Base-by-base conservation (phyloP, 805 yeast genomes). In the Wickerhamiella spandovensis region DNA sequence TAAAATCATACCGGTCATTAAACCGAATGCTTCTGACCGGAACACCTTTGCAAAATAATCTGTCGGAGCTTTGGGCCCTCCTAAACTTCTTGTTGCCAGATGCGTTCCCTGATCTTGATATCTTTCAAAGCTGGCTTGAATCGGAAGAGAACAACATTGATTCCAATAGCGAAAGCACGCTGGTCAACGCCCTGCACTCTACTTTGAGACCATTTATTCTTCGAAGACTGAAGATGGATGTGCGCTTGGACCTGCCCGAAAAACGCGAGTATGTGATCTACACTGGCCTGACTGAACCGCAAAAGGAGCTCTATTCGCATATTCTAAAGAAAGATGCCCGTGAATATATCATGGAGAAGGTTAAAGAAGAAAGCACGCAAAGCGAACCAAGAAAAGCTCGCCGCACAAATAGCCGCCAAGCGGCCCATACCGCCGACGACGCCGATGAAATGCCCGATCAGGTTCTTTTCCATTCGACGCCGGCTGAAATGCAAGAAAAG, bases 101-200 rank as follows among this genome's bases (percentile, higher is more conserved):
- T 59, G 84, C 92, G 25, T 90, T 90, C 64, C 85, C 85, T 43
- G 97, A 90, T 64, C 74, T 89, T 53, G 90, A 82, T 48, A 73
- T 88, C 43, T 90, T 90, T 62, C 94, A 90, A 64, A 83, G 81
- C 61, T 90, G 97, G 97, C 92, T 90, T 67, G 94, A 92, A 64
- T 23, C 73, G 66, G 53, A 72, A 69, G 41, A 76, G 43, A 71
- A 71, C 48, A 58, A 81, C 18, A 76, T 87, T 39, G 78, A 78
- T 48, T 69, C 73, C 21, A 78, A 76, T 56, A 71, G 76, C 57
- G 75, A 82, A 62, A 73, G 73, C 56, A 75, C 77, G 48, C 68
- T 90, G 50, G 78, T 90, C 23, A 72, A 78, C 20, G 88, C 84
- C 59, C 68, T 90, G 53, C 98, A 90, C 63, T 79, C 92, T 0